Evolutionary conservation across 148 eudicot species (phyloP).

Genomic region (Dysphania ambrosioides): DNA sequence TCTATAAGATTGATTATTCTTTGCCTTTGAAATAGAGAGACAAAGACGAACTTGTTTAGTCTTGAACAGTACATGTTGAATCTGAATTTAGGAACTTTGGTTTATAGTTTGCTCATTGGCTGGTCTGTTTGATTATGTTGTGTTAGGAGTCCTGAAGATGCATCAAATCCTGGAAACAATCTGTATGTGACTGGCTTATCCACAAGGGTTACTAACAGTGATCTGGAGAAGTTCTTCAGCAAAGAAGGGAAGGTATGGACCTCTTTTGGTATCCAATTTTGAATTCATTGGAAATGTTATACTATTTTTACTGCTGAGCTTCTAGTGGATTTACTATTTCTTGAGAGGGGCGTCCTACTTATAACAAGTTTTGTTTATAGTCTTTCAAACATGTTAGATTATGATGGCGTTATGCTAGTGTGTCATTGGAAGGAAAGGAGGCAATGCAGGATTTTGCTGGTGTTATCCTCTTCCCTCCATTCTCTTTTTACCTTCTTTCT

Average conservation of each 20-base stretch:
- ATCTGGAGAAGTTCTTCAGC: slow-evolving; percentile 56
- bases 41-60: neutral
- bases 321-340: neutral
- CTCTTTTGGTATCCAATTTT: neutral
- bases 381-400: neutral
- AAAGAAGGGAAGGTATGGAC: slow-evolving; percentile 65
- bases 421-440: neutral
- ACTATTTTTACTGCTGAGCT: neutral
- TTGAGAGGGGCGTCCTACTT: neutral
- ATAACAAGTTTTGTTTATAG: neutral
- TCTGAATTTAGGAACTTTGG: neutral
- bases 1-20: slow-evolving; percentile 9
- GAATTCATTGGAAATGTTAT: neutral
- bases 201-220: slow-evolving; percentile 50
- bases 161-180: slow-evolving; percentile 61
- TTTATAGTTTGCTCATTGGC: neutral
- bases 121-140: slow-evolving; percentile 17
- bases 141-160: slow-evolving; percentile 49
- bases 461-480: too few relatives aligned
- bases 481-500: too few relatives aligned
- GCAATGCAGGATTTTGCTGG: neutral
- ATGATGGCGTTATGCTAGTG: neutral
- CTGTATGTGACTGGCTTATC: slow-evolving; percentile 76
- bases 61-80: too few relatives aligned
- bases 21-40: neutral